Evolutionary conservation across 2,329 filamentous ascomycete species (phyloP).

Genomic region (Lanzia echinophila): DNA sequence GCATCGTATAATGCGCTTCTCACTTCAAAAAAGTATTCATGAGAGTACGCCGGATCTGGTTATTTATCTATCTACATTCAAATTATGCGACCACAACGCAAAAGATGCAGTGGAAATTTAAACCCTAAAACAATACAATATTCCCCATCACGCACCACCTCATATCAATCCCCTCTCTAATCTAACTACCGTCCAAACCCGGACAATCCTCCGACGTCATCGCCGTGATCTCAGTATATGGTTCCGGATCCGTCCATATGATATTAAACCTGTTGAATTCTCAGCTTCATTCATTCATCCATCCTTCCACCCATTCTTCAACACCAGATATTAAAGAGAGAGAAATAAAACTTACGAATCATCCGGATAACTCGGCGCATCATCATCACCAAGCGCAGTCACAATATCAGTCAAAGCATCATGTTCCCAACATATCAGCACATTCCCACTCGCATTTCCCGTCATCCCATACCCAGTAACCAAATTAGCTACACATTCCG

Average conservation of each 20-base stretch:
- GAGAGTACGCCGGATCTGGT: too few species aligned
- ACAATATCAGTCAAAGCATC: conserved; percentile 45
- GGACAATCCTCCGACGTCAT: conserved; percentile 46
- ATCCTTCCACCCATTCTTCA: not conserved
- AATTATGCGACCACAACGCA: too few species aligned
- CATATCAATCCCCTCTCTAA: too few species aligned
- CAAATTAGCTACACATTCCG: conserved; percentile 45
- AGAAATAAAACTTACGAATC: conserved; percentile 32
- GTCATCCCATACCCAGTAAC: conserved; percentile 41
- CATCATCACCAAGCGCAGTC: conserved; percentile 42
- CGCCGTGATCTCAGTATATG: conserved; percentile 41
- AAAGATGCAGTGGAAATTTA: too few species aligned
- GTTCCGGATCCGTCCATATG: conserved; percentile 50
- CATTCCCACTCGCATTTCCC: too few species aligned
- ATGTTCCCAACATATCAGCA: conserved; percentile 58
- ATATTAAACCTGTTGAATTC: conserved; percentile 38
- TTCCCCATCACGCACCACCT: too few species aligned
- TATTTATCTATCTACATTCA: too few species aligned
- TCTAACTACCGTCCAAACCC: conserved; percentile 41
- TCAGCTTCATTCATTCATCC: not conserved
- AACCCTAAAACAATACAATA: too few species aligned
- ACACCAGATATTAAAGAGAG: not conserved
- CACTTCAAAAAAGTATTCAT: too few species aligned
- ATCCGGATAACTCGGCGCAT: conserved; percentile 44
- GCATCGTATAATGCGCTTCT: too few species aligned